A percentile compares a stretch with the other conserved stretches of the same genome.
phyloP scores from a whole-genome alignment of 2,329 filamentous ascomycete species.

The Apiospora kogelbergensis region DNA sequence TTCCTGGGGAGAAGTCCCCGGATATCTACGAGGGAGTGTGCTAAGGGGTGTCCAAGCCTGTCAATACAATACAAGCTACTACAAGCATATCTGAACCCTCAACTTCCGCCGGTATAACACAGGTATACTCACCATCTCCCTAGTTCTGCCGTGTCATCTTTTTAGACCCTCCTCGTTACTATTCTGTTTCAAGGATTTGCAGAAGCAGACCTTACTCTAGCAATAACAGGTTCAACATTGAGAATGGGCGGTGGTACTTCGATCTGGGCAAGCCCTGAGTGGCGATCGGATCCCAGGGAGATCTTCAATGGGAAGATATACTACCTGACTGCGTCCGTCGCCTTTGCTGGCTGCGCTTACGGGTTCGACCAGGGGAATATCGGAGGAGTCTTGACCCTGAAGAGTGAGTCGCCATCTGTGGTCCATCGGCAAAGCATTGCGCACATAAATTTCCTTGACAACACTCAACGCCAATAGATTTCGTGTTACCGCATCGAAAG shows the following conservation, averaged over 20 bases:
- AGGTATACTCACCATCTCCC: background rate
- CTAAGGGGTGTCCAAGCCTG: background rate
- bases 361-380: constrained; percentile 41
- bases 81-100: background rate
- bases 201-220: background rate
- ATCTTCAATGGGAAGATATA: constrained; percentile 38
- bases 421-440: background rate
- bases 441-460: background rate
- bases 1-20: background rate
- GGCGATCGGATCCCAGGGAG: constrained; percentile 34
- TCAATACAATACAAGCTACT: background rate
- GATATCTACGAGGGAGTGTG: background rate
- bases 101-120: background rate
- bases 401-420: constrained; percentile 17
- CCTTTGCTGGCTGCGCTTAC: constrained; percentile 38
- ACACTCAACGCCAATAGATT: background rate
- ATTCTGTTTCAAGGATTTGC: background rate
- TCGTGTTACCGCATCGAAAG: too few relatives aligned
- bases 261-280: constrained; percentile 37
- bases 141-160: background rate
- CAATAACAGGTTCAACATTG: background rate
- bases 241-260: constrained; percentile 38
- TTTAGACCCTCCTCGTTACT: background rate
- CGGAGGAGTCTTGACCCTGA: constrained; percentile 36
- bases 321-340: constrained; percentile 32